These are phyloP conservation scores for Saprolegnia diclina DNA, from an alignment of 352 stramenopile species.

Conservation along the genomic window DNA sequence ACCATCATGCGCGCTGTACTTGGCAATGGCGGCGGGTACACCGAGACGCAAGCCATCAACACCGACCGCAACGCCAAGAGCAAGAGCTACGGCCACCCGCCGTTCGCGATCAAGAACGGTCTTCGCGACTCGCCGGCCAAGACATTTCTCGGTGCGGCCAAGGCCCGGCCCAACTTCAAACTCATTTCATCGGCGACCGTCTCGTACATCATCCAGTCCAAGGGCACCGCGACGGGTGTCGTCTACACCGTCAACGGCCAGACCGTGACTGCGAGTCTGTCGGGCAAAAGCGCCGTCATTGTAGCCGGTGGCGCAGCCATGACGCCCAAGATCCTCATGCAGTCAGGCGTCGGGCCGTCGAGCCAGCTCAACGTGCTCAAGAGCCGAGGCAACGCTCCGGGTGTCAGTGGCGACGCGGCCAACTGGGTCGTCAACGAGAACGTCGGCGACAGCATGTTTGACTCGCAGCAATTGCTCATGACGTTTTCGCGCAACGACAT, in stretches of 20 bases:
- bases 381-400: constrained; percentile 38
- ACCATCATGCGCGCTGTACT: constrained; percentile 41
- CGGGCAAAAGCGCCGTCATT: constrained; percentile 51
- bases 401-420: constrained; percentile 24
- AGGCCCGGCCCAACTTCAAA: constrained; percentile 44
- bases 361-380: constrained; percentile 47
- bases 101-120: constrained; percentile 49
- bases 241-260: constrained; percentile 37
- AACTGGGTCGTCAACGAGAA: constrained; percentile 47
- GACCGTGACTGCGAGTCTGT: constrained; percentile 36
- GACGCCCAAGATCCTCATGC: constrained; percentile 77
- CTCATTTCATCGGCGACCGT: constrained; percentile 46
- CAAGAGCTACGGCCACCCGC: constrained; percentile 51
- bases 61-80: constrained; percentile 46
- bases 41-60: constrained; percentile 41
- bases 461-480: constrained; percentile 44
- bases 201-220: constrained; percentile 42
- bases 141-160: constrained; percentile 44
- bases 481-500: constrained; percentile 53
- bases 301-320: constrained; percentile 58
- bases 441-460: constrained; percentile 55
- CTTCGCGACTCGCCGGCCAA: constrained; percentile 49
- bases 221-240: constrained; percentile 41
- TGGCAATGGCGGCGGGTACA: constrained; percentile 35
- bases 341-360: constrained; percentile 63